A percentile compares a stretch with the other conserved stretches of the same genome.
These are phyloP conservation scores for Ceratopteris richardii DNA, from an alignment of 75 land plant species.

Conservation along the genomic window DNA sequence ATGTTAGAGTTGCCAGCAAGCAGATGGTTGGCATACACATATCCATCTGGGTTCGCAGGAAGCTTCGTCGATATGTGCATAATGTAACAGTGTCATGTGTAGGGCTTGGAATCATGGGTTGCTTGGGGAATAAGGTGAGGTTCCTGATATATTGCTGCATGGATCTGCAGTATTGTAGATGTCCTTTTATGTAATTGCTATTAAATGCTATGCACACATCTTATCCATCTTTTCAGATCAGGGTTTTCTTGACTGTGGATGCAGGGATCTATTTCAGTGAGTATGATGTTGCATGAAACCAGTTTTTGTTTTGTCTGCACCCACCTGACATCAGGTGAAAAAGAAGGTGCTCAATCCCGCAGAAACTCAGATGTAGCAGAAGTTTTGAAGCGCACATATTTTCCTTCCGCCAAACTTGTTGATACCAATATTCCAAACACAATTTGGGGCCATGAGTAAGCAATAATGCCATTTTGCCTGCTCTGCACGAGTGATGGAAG, in stretches of 20 bases:
- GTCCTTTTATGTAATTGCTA: no score
- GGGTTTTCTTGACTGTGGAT: not conserved
- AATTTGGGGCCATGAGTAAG: slow-evolving; percentile 82
- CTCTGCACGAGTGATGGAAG: no score
- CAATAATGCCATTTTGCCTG: not conserved
- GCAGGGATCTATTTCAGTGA: slow-evolving; percentile 90
- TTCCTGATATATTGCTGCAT: no score
- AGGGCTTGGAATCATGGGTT: slow-evolving; percentile 64
- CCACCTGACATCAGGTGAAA: slow-evolving; percentile 79
- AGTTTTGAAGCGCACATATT: slow-evolving; percentile 51
- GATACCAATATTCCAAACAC: slow-evolving; percentile 28
- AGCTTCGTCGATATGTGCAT: slow-evolving; percentile 30
- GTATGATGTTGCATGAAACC: slow-evolving; percentile 73
- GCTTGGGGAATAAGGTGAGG: slow-evolving; percentile 61
- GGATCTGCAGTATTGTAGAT: no score
- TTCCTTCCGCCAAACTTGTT: slow-evolving; percentile 27
- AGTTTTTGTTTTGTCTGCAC: slow-evolving; percentile 86
- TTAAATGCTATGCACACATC: no score
- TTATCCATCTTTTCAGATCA: no score
- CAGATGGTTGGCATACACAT: slow-evolving; percentile 72
- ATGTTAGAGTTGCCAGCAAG: slow-evolving; percentile 60
- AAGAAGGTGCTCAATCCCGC: slow-evolving; percentile 53
- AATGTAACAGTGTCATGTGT: slow-evolving; percentile 43
- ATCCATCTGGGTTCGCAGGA: slow-evolving; percentile 45
- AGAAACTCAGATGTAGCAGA: slow-evolving; percentile 56